These are phyloP conservation scores for Aspergillus quadrilineatus DNA, from an alignment of 2,329 filamentous ascomycete species.

Conservation along the genomic window DNA sequence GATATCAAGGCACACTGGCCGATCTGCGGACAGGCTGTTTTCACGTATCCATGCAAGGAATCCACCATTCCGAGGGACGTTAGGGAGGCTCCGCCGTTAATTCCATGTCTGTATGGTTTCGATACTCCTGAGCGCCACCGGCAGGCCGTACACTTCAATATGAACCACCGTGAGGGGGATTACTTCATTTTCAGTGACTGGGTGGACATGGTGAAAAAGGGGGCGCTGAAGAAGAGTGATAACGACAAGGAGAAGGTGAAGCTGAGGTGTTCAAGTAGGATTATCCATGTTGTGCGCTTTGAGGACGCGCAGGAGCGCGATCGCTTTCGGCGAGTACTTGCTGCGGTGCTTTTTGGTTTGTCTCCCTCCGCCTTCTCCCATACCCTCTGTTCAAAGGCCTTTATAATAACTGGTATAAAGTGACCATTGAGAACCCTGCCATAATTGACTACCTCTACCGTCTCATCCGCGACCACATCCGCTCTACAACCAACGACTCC, in stretches of 20 bases:
- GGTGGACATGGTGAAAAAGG: constrained; percentile 11
- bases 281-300: constrained; percentile 25
- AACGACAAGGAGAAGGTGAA: constrained; percentile 8
- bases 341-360: constrained; percentile 33
- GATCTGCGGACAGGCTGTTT: constrained; percentile 22
- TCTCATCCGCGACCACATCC: constrained; percentile 34
- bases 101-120: constrained; percentile 29
- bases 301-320: constrained; percentile 30
- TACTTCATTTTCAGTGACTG: constrained; percentile 39
- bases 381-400: background rate
- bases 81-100: constrained; percentile 23
- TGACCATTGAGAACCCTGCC: constrained; percentile 25
- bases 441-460: constrained; percentile 35
- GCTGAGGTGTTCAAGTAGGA: constrained; percentile 25
- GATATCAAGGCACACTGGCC: constrained; percentile 40
- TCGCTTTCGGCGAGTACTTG: constrained; percentile 35
- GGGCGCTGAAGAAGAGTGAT: background rate
- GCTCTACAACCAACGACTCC: constrained; percentile 3
- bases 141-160: constrained; percentile 34
- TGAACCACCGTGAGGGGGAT: constrained; percentile 26
- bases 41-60: constrained; percentile 23
- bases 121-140: constrained; percentile 39
- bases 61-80: constrained; percentile 23
- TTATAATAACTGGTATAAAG: constrained; percentile 19
- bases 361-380: background rate